Conservation (phyloP, 1,139 yeast species). For the Yamadazyma siamensis region DNA sequence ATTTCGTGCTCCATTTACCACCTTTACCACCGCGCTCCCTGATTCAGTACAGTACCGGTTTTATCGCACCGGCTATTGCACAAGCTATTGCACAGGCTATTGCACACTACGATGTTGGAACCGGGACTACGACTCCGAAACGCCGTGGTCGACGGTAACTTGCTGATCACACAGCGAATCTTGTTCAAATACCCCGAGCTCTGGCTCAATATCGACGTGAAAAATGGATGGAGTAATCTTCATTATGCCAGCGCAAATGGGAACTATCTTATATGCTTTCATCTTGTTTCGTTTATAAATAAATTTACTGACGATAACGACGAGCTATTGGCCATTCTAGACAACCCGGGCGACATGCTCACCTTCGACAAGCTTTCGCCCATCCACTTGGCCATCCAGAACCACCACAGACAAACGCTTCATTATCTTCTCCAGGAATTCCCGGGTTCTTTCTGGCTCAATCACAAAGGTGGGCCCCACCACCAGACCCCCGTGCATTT, state of each 20-base stretch:
- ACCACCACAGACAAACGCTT: conserved; percentile 71
- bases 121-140: conserved; percentile 68
- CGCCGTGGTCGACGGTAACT: conserved; percentile 71
- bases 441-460: conserved; percentile 61
- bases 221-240: conserved; percentile 83
- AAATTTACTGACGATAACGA: conserved; percentile 12
- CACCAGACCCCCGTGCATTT: conserved; percentile 73
- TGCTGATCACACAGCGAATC: conserved; percentile 68
- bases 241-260: conserved; percentile 88
- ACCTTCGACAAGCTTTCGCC: conserved; percentile 73
- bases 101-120: conserved; percentile 49
- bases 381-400: conserved; percentile 68
- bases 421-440: conserved; percentile 81
- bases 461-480: conserved; percentile 44
- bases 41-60: no score
- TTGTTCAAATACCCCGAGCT: conserved; percentile 72
- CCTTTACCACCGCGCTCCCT: no score
- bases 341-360: conserved; percentile 28
- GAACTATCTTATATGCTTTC: conserved; percentile 72
- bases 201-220: conserved; percentile 67
- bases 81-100: no score
- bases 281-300: conserved; percentile 38
- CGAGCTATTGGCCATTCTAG: conserved; percentile 17
- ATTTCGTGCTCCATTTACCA: no score
- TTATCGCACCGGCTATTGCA: no score